Evolutionary conservation across 192 early-diverging fungal species (phyloP), one percentile per base, ranked within the genome.

Genomic region (Podila epigama): DNA sequence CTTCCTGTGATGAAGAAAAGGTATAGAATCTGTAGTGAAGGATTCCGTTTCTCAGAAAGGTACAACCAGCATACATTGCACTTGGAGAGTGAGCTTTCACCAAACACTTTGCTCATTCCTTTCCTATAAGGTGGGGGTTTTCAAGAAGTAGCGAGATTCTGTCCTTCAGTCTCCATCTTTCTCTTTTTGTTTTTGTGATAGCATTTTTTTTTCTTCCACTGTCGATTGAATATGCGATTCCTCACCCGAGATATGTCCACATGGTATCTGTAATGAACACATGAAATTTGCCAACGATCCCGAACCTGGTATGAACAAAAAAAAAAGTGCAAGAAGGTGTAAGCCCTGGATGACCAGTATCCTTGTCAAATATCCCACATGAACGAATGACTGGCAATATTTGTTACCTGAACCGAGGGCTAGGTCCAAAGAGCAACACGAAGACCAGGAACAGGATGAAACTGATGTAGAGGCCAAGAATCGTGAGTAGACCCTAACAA

Each of bases 391-490:
- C 13, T 28, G 7, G 37, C 7, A 32, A 4, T 15, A 22, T 13
- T 8, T 16, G 35, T 0, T 68, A 75, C 72, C 72, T 67, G 60
- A 75, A 75, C n/a, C 65, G 39, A 10, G 72, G 72, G 28, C 72
- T 75, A 13, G 72, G 72, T 31, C 72, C 72, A 41, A 75, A 75
- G 33, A 75, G 65, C 22, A 75, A 65, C 5, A 75, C 51, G 35
- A 75, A 75, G 53, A 75, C 72, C 65, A 68, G 53, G 33, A 68
- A 41, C 51, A 75, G 60, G 65, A 75, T 75, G 65, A 75, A 68
- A 20, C 59, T 33, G 65, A 75, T 75, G 72, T 75, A 75, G 65
- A 75, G 56, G 65, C 56, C 52, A 41, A 75, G 65, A 41, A 75
- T 51, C 29, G 72, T 68, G n/a, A 75, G 53, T 52, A 68, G 16